Percentiles rank a stretch among this genome's conserved stretches.
These are phyloP conservation scores for Pichia sp. DNA, from an alignment of 1,139 yeast genomes.

Conservation along the genomic window DNA sequence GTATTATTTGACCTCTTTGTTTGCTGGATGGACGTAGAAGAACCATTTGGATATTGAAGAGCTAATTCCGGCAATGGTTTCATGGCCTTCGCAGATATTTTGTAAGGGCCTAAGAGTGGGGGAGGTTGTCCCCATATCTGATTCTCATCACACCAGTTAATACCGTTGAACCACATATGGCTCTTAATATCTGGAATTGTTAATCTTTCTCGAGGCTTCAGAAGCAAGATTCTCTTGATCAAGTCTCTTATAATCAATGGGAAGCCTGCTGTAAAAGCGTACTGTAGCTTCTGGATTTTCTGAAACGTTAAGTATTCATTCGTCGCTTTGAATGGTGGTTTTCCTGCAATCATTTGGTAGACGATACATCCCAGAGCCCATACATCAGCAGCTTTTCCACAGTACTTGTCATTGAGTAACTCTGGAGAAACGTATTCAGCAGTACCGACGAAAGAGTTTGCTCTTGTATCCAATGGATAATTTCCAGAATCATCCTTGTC, in stretches of 20 bases:
- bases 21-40: conserved; percentile 8
- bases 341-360: conserved; percentile 89
- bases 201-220: conserved; percentile 61
- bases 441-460: conserved; percentile 77
- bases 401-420: conserved; percentile 68
- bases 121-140: conserved; percentile 64
- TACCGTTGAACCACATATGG: conserved; percentile 65
- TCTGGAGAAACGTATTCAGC: conserved; percentile 89
- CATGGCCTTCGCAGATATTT: conserved; percentile 52
- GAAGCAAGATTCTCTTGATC: conserved; percentile 56
- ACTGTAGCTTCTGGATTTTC: conserved; percentile 79
- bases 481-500: conserved; percentile 37
- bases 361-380: conserved; percentile 98
- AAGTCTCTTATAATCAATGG: conserved; percentile 68
- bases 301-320: conserved; percentile 94
- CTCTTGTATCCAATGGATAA: conserved; percentile 55
- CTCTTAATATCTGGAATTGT: conserved; percentile 57
- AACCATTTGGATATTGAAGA: conserved; percentile 21
- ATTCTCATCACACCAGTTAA: conserved; percentile 58
- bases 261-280: conserved; percentile 70
- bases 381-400: conserved; percentile 84
- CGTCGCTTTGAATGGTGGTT: conserved; percentile 94
- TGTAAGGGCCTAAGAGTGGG: conserved; percentile 76
- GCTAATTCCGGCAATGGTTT: conserved; percentile 42
- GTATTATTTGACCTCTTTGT: conserved; percentile 7